Evolutionary conservation across 2,329 filamentous ascomycete species (phyloP).

Genomic region (Cryphonectria japonica): DNA sequence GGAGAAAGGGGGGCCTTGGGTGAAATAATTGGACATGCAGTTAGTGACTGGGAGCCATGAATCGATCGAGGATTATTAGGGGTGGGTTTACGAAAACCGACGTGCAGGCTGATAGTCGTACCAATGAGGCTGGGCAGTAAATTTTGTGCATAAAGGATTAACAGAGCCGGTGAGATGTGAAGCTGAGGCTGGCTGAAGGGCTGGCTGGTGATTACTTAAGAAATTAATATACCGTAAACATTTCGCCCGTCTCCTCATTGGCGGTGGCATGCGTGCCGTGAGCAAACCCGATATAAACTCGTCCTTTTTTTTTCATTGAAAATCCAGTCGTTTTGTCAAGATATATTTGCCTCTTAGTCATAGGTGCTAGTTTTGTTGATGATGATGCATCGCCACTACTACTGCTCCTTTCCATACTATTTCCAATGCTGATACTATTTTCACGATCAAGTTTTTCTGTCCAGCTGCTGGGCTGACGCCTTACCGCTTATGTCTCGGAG

Average conservation of each 20-base stretch:
- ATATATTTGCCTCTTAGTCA: background rate
- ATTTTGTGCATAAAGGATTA: background rate
- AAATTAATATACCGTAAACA: slow-evolving; percentile 1
- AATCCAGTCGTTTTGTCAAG: background rate
- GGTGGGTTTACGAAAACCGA: background rate
- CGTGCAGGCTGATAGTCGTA: background rate
- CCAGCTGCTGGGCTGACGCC: background rate
- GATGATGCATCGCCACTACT: background rate
- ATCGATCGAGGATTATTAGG: background rate
- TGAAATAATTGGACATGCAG: background rate
- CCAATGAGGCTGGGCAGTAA: background rate
- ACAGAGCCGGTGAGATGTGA: background rate
- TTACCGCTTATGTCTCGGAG: background rate
- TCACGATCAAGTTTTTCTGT: too few relatives aligned
- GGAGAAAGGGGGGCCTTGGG: background rate
- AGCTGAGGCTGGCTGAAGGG: background rate
- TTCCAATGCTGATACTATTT: background rate
- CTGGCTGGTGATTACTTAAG: background rate
- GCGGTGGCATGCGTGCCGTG: background rate
- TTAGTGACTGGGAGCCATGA: background rate
- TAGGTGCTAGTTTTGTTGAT: background rate
- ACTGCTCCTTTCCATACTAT: background rate
- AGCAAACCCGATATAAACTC: background rate
- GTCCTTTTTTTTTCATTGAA: background rate
- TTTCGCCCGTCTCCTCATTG: background rate